Evolutionary conservation across 768 basidiomycete genomes (phyloP), one percentile per base, ranked within the genome.

Genomic region (Boletellus sp.): DNA sequence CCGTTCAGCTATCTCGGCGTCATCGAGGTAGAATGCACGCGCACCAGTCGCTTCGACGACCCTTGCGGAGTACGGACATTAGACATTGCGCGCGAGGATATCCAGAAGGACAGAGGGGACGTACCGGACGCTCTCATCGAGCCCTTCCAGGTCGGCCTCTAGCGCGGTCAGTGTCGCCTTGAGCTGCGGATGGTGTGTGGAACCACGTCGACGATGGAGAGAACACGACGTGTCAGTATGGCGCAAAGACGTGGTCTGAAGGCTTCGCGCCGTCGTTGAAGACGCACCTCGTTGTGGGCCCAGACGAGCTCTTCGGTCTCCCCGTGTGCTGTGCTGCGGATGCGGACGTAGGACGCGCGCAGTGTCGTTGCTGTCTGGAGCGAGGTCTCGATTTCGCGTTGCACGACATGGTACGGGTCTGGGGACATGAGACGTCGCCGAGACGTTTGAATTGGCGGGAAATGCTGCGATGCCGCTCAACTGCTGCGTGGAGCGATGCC

Each of bases 91-190:
- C 16, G n/a, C n/a, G n/a, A n/a, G n/a, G n/a, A n/a, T n/a, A n/a
- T n/a, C n/a, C n/a, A n/a, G n/a, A n/a, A n/a, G n/a, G n/a, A n/a
- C n/a, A n/a, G 13, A 13, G n/a, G n/a, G 32, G 20, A 64, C 79
- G 55, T 66, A 90, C 90, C 81, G 85, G 38, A 98, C 94, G 61
- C 90, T 93, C 62, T 92, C 91, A 43, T 96, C 94, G n/a, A 98
- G 71, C 64, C 93, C 93, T 52, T 93, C 90, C 20, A 95, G 65
- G 70, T 97, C 94, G 0, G 87, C 86, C 62, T 94, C 90, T 23
- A 97, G 72, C 2, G 85, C 71, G 1, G 81, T 78, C 9, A 98
- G 76, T 2, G 87, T 87, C 0, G 83, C 84, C 66, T 83, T 84
- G 46, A 96, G 72, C 87, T 91, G 64, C 13, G 36, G 45, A 24